Base-by-base conservation (phyloP, 495 filamentous ascomycete species). In the Aspergillus nanangensis region DNA sequence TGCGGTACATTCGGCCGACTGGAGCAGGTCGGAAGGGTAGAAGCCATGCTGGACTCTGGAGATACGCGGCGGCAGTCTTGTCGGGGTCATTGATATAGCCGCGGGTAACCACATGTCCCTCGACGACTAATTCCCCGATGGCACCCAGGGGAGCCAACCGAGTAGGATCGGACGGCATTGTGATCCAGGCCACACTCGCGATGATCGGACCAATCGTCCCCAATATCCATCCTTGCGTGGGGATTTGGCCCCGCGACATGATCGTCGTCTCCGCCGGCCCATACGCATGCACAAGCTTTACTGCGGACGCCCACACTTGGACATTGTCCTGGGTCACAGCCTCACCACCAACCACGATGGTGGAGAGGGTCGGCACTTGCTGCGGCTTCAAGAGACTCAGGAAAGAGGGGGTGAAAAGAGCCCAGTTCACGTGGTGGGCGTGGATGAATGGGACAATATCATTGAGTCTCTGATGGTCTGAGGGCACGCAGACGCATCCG, bases 401-500 rank as follows among this genome's bases (percentile, higher is more conserved):
- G 8, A 68, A 55, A 1, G 63, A 60, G 0, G 68, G 62, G 10
- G 63, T 61, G 18, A 72, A 47, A 3, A 44, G 41, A 1, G 50
- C 48, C 41, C 73, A 48, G 17, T 50, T 68, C 8, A 57, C 62
- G 10, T 44, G 35, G 31, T 58, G 47, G 34, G 46, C 21, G 11
- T 54, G 48, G 21, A 74, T 66, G 1, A 49, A 53, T 1, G 49
- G 45, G 9, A 45, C 46, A 3, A 77, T 44, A 41, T 71, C 48
- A 21, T 62, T 62, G 5, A 47, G 31, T 8, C 67, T 50, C 8
- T 59, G 56, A 11, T 62, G 47, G 9, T 81, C 69, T 0, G 75
- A 77, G 3, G 79, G 77, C 5, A 81, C 67, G 53, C 76, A 80
- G 4, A 84, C 56, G 34, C 74, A 79, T 5, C 73, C 80, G 1